phyloP scores from a whole-genome alignment of 495 filamentous ascomycete species.

The Chlorociboria aeruginascens region DNA sequence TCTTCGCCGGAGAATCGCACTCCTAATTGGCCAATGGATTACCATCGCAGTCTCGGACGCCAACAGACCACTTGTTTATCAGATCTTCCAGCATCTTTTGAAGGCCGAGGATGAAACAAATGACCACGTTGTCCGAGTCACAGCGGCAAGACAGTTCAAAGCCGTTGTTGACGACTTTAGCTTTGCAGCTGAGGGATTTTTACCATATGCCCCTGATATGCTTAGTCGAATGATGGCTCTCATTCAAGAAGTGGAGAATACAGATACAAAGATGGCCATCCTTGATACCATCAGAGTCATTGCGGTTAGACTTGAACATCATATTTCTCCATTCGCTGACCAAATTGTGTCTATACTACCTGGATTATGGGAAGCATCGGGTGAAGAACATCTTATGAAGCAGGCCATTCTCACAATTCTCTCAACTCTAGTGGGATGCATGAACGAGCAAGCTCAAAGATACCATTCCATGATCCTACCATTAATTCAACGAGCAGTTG shows the following conservation, averaged over 20 bases:
- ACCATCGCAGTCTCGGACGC: slow-evolving; percentile 52
- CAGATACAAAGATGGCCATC: slow-evolving; percentile 79
- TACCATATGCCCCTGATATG: slow-evolving; percentile 59
- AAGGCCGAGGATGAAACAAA: slow-evolving; percentile 66
- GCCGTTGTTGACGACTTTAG: slow-evolving; percentile 69
- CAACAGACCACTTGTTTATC: slow-evolving; percentile 63
- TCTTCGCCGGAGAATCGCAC: slow-evolving; percentile 76
- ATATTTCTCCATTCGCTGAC: slow-evolving; percentile 65
- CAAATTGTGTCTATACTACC: slow-evolving; percentile 71
- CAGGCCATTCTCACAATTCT: slow-evolving; percentile 81
- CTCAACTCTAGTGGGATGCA: slow-evolving; percentile 61
- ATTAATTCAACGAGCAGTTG: slow-evolving; percentile 63
- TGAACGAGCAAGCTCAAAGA: slow-evolving; percentile 58
- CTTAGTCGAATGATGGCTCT: slow-evolving; percentile 60
- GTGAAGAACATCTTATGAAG: slow-evolving; percentile 78
- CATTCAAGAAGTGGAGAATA: slow-evolving; percentile 65
- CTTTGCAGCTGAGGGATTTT: slow-evolving; percentile 57
- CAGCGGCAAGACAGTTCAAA: slow-evolving; percentile 74
- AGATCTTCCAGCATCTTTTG: slow-evolving; percentile 82
- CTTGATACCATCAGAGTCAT: slow-evolving; percentile 69
- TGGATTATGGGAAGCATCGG: slow-evolving; percentile 70
- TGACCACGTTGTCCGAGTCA: slow-evolving; percentile 84
- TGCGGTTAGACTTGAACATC: slow-evolving; percentile 67
- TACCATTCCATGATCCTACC: slow-evolving; percentile 69
- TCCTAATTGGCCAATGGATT: slow-evolving; percentile 84